phyloP scores from a whole-genome alignment of 345 rosid genomes.

The Sisymbrium altissimum region DNA sequence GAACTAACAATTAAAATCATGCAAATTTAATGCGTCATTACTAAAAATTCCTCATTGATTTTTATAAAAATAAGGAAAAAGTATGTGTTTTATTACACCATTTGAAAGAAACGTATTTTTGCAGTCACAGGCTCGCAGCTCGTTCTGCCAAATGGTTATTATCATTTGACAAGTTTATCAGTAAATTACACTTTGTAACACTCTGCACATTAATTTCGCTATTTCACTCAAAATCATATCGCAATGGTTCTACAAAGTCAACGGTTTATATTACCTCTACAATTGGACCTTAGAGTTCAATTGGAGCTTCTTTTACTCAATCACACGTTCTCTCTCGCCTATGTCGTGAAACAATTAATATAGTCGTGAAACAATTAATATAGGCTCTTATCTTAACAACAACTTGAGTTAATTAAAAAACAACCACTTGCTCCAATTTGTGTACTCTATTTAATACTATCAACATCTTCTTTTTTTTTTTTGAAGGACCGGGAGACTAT shows the following conservation, averaged over 20 bases:
- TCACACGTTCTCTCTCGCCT: conserved; percentile 13
- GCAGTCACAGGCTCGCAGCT: not conserved
- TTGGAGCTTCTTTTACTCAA: not conserved
- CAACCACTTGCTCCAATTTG: not conserved
- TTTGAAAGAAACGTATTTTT: not conserved
- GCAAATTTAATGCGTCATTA: too few relatives aligned
- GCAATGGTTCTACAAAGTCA: not conserved
- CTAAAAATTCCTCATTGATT: too few relatives aligned
- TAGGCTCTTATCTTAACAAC: not conserved
- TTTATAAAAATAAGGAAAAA: too few relatives aligned
- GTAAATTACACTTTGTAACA: not conserved
- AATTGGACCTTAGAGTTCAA: not conserved
- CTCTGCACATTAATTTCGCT: not conserved
- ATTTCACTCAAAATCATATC: not conserved
- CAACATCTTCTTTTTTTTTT: too few relatives aligned
- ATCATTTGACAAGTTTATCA: not conserved
- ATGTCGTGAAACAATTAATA: not conserved
- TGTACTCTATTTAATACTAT: not conserved
- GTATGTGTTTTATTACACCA: not conserved
- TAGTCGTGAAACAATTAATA: not conserved
- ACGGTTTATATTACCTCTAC: not conserved
- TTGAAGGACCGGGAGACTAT: too few relatives aligned
- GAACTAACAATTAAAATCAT: too few relatives aligned
- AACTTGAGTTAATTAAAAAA: not conserved
- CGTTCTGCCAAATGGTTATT: not conserved